Evolutionary conservation across 257 asterid genomes (phyloP).

Genomic region (Orobanche coerulescens): DNA sequence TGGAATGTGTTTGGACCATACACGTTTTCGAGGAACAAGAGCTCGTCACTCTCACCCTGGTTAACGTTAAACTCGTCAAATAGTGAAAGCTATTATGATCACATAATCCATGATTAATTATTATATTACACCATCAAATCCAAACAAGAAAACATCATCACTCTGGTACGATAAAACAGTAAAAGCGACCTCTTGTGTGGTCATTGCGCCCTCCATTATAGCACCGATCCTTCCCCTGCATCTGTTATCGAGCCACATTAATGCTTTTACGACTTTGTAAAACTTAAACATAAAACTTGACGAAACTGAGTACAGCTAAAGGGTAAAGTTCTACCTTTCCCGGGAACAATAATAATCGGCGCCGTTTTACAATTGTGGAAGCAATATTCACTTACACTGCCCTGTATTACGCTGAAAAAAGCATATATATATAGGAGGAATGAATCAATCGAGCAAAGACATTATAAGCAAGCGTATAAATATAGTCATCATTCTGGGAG

Average conservation of each 20-base stretch:
- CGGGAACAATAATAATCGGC: conserved; percentile 47
- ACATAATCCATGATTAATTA: too few species aligned
- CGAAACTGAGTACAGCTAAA: not conserved
- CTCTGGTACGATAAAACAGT: too few species aligned
- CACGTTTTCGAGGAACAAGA: too few species aligned
- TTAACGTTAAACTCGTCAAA: too few species aligned
- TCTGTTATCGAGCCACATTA: conserved; percentile 22
- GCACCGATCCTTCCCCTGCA: conserved; percentile 43
- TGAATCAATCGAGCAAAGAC: not conserved
- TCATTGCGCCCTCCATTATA: conserved; percentile 20
- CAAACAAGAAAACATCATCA: too few species aligned
- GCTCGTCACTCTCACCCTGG: too few species aligned
- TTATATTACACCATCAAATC: too few species aligned
- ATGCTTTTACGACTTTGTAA: not conserved
- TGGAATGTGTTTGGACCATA: too few species aligned
- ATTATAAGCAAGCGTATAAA: not conserved
- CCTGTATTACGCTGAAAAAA: conserved; percentile 38
- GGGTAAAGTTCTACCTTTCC: conserved; percentile 34
- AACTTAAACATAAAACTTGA: not conserved
- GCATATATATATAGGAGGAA: not conserved
- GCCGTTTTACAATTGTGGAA: conserved; percentile 54
- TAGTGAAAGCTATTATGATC: too few species aligned
- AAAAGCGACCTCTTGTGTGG: too few species aligned
- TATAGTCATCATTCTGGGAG: not conserved
- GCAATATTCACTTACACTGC: conserved; percentile 50